These are phyloP conservation scores for Xylaria intraflava DNA, from an alignment of 495 filamentous ascomycete genomes.

Conservation along the genomic window DNA sequence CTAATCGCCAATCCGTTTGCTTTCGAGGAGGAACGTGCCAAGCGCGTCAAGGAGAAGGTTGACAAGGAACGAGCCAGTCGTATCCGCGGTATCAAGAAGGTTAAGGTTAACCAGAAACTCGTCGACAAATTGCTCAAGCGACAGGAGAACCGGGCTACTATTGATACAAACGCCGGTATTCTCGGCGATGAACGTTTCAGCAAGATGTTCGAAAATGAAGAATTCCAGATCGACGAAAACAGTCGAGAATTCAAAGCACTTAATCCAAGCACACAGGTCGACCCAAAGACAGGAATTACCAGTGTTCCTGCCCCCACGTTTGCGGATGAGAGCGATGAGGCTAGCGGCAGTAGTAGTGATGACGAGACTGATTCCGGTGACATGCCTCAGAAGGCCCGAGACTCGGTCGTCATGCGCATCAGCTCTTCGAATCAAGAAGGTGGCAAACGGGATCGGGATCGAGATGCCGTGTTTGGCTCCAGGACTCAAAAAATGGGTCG, in stretches of 20 bases:
- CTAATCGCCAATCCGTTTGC: conserved; percentile 87
- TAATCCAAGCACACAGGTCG: conserved; percentile 68
- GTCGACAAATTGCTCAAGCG: conserved; percentile 74
- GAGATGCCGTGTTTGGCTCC: conserved; percentile 64
- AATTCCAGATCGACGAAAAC: conserved; percentile 88
- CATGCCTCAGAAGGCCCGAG: conserved; percentile 20
- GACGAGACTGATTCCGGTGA: conserved; percentile 32
- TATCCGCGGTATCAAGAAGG: conserved; percentile 88
- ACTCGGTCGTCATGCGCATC: conserved; percentile 57
- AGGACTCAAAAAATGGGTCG: conserved; percentile 47
- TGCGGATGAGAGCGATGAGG: conserved; percentile 30
- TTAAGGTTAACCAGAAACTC: conserved; percentile 77
- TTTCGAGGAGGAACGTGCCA: conserved; percentile 81
- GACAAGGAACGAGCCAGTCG: conserved; percentile 88
- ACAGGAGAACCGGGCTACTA: conserved; percentile 72
- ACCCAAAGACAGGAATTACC: conserved; percentile 18
- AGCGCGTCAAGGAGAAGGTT: conserved; percentile 83
- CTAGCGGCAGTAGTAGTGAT: conserved; percentile 39
- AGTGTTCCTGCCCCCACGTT: conserved; percentile 12
- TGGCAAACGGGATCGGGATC: conserved; percentile 43
- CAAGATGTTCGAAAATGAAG: conserved; percentile 82
- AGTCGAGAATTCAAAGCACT: conserved; percentile 77
- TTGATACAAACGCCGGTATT: conserved; percentile 53
- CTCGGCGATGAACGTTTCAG: conserved; percentile 81
- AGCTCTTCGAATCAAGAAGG: conserved; percentile 55